A percentile compares a stretch with the other conserved stretches of the same genome.
These are phyloP conservation scores for Hamamelis virginiana DNA, from an alignment of 164 flowering plant species.

Conservation along the genomic window DNA sequence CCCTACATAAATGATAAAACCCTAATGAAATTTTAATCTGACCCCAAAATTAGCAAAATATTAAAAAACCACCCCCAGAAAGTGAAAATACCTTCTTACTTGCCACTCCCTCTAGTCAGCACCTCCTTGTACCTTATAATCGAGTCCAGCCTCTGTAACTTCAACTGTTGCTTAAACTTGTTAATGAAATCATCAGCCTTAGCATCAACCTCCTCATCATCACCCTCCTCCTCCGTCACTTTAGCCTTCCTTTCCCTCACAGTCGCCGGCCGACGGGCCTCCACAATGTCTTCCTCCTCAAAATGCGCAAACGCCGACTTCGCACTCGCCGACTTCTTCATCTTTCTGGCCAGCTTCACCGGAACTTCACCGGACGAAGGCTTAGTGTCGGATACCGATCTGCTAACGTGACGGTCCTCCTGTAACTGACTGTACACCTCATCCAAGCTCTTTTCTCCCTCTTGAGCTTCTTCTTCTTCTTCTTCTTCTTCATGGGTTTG, in stretches of 20 bases:
- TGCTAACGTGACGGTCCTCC: slow-evolving; percentile 20
- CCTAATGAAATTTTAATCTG: not conserved
- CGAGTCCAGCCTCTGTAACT: slow-evolving; percentile 48
- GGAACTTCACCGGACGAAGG: slow-evolving; percentile 46
- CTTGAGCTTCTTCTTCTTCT: not conserved
- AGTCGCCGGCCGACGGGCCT: slow-evolving; percentile 33
- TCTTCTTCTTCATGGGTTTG: not conserved
- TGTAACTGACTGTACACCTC: slow-evolving; percentile 33
- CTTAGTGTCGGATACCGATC: slow-evolving; percentile 49
- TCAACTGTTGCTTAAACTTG: slow-evolving; percentile 45
- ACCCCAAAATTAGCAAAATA: slow-evolving; percentile 2
- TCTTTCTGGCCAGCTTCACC: slow-evolving; percentile 42
- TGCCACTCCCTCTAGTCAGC: slow-evolving; percentile 22
- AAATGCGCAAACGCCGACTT: slow-evolving; percentile 51
- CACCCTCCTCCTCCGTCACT: slow-evolving; percentile 15
- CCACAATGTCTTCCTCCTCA: slow-evolving; percentile 28
- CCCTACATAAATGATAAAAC: not conserved
- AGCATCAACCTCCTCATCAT: slow-evolving; percentile 41
- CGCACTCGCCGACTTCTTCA: slow-evolving; percentile 67
- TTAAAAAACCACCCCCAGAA: slow-evolving; percentile 2
- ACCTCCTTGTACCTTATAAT: slow-evolving; percentile 35
- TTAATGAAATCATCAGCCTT: slow-evolving; percentile 53
- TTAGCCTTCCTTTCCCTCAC: slow-evolving; percentile 23
- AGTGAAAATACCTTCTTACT: not conserved
- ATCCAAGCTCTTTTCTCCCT: slow-evolving; percentile 19